Percentiles rank a stretch among this genome's conserved stretches.
Conservation (phyloP, 768 basidiomycete species). For the Suillus lakei region DNA sequence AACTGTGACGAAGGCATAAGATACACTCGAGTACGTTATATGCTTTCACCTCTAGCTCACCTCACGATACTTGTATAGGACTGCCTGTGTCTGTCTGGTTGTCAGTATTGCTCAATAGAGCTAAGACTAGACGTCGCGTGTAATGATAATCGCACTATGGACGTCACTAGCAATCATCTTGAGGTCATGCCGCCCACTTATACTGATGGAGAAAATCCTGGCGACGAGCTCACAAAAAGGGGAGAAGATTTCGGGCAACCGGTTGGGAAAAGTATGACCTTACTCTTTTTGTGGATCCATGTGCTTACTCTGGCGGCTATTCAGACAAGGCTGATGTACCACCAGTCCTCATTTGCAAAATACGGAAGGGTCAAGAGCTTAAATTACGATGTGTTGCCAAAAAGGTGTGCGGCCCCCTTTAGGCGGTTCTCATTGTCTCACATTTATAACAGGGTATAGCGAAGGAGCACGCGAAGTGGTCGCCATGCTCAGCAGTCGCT, state of each 20-base stretch:
- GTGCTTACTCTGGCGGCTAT: conserved; percentile 12
- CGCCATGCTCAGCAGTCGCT: conserved; percentile 90
- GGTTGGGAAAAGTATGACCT: conserved; percentile 75
- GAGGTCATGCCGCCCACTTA: conserved; percentile 55
- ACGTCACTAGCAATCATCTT: conserved; percentile 86
- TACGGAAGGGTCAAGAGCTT: conserved; percentile 93
- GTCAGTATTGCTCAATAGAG: conserved; percentile 84
- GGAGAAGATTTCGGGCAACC: conserved; percentile 79
- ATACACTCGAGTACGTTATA: conserved; percentile 63
- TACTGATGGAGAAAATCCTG: conserved; percentile 48
- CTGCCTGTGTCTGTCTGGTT: conserved; percentile 86
- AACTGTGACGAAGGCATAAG: conserved; percentile 90
- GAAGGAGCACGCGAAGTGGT: conserved; percentile 99
- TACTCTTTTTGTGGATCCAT: neutral
- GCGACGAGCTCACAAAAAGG: conserved; percentile 78
- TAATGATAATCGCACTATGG: conserved; percentile 73
- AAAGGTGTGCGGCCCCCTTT: conserved; percentile 61
- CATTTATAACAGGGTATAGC: conserved; percentile 78
- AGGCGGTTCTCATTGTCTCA: conserved; percentile 1
- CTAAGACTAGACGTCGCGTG: conserved; percentile 81
- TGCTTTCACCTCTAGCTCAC: conserved; percentile 6
- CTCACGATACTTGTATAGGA: conserved; percentile 57
- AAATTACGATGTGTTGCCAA: conserved; percentile 86
- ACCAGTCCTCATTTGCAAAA: conserved; percentile 88
- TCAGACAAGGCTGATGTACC: conserved; percentile 62